Conservation (phyloP, 2,329 filamentous ascomycete genomes). For the Fusarium tjaetaba region DNA sequence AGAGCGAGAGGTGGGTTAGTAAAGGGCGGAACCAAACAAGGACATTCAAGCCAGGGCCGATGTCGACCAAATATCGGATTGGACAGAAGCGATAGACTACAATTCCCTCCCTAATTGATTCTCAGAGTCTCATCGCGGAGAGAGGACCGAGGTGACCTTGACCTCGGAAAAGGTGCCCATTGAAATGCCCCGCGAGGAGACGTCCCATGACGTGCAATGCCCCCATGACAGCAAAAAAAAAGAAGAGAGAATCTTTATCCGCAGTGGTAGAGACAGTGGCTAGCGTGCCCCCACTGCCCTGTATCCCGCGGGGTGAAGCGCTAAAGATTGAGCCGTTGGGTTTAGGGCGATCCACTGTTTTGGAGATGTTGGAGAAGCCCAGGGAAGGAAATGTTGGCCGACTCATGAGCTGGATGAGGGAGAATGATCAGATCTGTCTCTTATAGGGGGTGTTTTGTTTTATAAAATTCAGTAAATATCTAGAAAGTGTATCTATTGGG, state of each 20-base stretch:
- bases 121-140: constrained; percentile 16
- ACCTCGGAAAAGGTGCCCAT: constrained; percentile 20
- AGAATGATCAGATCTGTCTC: background rate
- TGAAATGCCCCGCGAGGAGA: constrained; percentile 10
- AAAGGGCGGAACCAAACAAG: constrained; percentile 10
- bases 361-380: constrained; percentile 33
- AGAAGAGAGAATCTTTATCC: background rate
- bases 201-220: constrained; percentile 28
- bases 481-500: background rate
- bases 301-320: constrained; percentile 28
- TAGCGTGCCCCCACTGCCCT: constrained; percentile 25
- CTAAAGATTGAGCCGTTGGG: constrained; percentile 9
- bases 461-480: fast-evolving
- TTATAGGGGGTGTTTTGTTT: too few species aligned
- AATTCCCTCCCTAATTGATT: background rate
- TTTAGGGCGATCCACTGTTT: constrained; percentile 8
- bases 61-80: constrained; percentile 19
- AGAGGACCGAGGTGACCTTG: constrained; percentile 30
- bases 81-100: background rate
- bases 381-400: constrained; percentile 15
- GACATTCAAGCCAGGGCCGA: constrained; percentile 9
- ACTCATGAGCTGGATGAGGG: background rate
- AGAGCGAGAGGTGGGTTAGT: constrained; percentile 24
- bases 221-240: constrained; percentile 33
- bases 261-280: background rate